phyloP scores from a whole-genome alignment of 208 protist genomes.

The Herpetomonas samuelpessoai region DNA sequence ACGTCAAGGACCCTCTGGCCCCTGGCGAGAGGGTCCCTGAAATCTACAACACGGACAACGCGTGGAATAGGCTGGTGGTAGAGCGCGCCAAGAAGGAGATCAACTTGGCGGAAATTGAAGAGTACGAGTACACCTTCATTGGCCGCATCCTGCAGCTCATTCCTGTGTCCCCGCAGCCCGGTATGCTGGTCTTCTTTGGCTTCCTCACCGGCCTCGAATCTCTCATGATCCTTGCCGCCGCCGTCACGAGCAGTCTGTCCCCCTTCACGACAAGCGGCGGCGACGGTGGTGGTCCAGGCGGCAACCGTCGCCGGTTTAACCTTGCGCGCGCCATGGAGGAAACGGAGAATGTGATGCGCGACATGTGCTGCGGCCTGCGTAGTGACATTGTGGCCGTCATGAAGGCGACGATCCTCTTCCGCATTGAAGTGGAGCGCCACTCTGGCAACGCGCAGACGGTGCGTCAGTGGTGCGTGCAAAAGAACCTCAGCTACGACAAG shows the following conservation, averaged over 20 bases:
- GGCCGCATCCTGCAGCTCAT: constrained; percentile 71
- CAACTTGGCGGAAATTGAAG: constrained; percentile 20
- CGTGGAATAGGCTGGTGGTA: constrained; percentile 28
- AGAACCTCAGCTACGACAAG: constrained; percentile 63
- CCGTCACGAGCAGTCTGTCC: constrained; percentile 57
- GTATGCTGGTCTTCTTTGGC: constrained; percentile 72
- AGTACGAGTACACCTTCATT: constrained; percentile 63
- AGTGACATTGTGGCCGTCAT: constrained; percentile 66
- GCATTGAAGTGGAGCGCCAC: constrained; percentile 31
- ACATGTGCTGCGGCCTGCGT: constrained; percentile 47
- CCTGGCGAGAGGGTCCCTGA: constrained; percentile 32
- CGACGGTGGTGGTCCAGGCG: constrained; percentile 9
- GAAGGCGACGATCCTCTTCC: constrained; percentile 61
- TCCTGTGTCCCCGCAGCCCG: constrained; percentile 56
- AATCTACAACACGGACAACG: constrained; percentile 20
- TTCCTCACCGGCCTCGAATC: constrained; percentile 63
- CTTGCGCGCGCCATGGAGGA: constrained; percentile 69
- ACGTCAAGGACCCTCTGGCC: constrained; percentile 22
- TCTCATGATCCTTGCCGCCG: constrained; percentile 66
- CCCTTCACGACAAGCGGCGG: constrained; percentile 48
- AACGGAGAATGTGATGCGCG: constrained; percentile 73
- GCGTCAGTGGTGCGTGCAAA: constrained; percentile 56
- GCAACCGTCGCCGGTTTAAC: constrained; percentile 29
- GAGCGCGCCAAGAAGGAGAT: constrained; percentile 24
- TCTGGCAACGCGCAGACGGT: constrained; percentile 38